Conservation (phyloP, 345 rosid genomes). For the Brassica juncea region DNA sequence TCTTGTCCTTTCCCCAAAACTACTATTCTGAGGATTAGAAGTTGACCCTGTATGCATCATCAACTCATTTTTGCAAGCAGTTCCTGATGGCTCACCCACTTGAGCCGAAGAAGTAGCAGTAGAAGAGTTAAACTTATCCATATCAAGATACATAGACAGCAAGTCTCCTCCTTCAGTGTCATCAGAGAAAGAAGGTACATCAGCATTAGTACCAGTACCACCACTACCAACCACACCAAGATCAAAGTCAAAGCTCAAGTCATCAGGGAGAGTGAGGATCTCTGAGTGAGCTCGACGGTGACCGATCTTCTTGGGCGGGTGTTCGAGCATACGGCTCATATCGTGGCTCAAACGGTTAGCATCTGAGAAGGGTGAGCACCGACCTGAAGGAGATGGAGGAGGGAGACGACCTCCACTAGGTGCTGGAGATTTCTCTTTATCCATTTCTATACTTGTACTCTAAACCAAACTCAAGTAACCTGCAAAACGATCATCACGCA, state of each 20-base stretch:
- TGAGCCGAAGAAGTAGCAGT: conserved; percentile 62
- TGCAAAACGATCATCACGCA: background rate
- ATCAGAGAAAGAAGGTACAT: conserved; percentile 77
- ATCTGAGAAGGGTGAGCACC: conserved; percentile 58
- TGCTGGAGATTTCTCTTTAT: conserved; percentile 61
- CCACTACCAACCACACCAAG: conserved; percentile 69
- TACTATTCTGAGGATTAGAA: conserved; percentile 43
- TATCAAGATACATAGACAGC: conserved; percentile 75
- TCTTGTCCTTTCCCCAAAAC: conserved; percentile 70
- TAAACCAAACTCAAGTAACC: background rate
- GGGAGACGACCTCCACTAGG: conserved; percentile 60
- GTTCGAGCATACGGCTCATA: conserved; percentile 82
- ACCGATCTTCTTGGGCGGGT: conserved; percentile 80
- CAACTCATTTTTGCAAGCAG: conserved; percentile 21
- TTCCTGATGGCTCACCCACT: conserved; percentile 53
- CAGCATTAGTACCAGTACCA: conserved; percentile 49
- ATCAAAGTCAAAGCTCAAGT: conserved; percentile 85
- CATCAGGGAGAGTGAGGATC: conserved; percentile 88
- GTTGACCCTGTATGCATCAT: conserved; percentile 15
- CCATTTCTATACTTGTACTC: conserved; percentile 46
- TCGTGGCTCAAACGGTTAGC: conserved; percentile 65
- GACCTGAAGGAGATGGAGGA: conserved; percentile 56
- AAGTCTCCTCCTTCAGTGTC: conserved; percentile 91
- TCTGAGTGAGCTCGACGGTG: conserved; percentile 97
- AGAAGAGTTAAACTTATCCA: conserved; percentile 84